phyloP scores from a whole-genome alignment of 805 yeast genomes.

The Hanseniaspora meyeri region DNA sequence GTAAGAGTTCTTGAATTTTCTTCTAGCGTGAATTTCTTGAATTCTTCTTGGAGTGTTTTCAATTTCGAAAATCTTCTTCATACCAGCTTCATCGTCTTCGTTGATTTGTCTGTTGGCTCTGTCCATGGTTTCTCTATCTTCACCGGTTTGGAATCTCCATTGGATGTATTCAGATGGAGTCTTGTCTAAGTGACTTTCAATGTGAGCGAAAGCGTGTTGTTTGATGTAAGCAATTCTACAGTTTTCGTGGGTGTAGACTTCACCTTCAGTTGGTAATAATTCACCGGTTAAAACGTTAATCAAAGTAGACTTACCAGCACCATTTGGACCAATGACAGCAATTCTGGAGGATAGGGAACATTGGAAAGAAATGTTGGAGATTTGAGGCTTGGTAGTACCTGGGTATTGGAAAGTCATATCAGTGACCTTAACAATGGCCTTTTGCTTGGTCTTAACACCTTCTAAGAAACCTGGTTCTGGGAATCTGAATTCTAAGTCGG shows the following conservation, averaged over 20 bases:
- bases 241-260: slow-evolving; percentile 98
- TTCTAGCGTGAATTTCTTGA: slow-evolving; percentile 84
- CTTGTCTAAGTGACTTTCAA: slow-evolving; percentile 96
- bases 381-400: slow-evolving; percentile 95
- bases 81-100: slow-evolving; percentile 92
- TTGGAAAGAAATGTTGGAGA: slow-evolving; percentile 86
- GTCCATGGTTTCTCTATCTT: slow-evolving; percentile 99
- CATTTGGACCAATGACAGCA: slow-evolving; percentile 99
- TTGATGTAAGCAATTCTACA: slow-evolving; percentile 99
- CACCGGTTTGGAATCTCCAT: slow-evolving; percentile 99
- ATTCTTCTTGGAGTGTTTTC: slow-evolving; percentile 98
- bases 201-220: slow-evolving; percentile 99
- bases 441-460: slow-evolving; percentile 99
- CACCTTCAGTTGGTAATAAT: slow-evolving; percentile 95
- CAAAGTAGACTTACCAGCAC: slow-evolving; percentile 99
- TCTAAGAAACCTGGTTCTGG: slow-evolving; percentile 99
- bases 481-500: slow-evolving; percentile 92
- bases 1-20: slow-evolving; percentile 99
- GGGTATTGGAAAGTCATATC: slow-evolving; percentile 99
- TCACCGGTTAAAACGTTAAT: slow-evolving; percentile 99
- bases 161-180: slow-evolving; percentile 99
- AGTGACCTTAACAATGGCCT: slow-evolving; percentile 96
- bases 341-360: slow-evolving; percentile 98
- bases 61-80: slow-evolving; percentile 98
- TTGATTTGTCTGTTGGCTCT: slow-evolving; percentile 98